Evolutionary conservation across 352 stramenopile species (phyloP).

Genomic region (Plasmopara viticola): DNA sequence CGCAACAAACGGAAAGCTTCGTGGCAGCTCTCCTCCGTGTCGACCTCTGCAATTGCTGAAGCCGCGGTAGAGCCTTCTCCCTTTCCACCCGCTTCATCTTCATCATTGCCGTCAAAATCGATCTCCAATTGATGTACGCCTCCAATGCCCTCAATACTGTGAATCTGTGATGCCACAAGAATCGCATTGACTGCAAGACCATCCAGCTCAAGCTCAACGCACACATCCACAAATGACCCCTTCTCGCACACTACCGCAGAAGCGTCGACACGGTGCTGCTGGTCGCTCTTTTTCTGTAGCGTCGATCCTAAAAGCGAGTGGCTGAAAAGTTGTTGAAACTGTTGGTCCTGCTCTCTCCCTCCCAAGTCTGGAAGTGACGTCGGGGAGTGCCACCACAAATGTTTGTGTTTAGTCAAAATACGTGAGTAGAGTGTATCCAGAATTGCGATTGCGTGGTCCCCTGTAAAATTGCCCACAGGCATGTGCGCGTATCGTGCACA

Average conservation of each 20-base stretch:
- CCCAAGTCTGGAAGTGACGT: slow-evolving; percentile 88
- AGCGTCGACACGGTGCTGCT: slow-evolving; percentile 29
- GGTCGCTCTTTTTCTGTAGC: slow-evolving; percentile 8
- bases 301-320: slow-evolving; percentile 32
- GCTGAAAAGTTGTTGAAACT: slow-evolving; percentile 69
- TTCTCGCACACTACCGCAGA: slow-evolving; percentile 83
- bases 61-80: slow-evolving; percentile 7
- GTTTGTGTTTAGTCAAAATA: slow-evolving; percentile 89
- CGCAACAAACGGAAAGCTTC: slow-evolving; percentile 90
- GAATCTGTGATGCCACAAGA: slow-evolving; percentile 60
- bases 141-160: slow-evolving; percentile 63
- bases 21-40: slow-evolving; percentile 88
- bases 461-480: slow-evolving; percentile 92
- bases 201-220: slow-evolving; percentile 69
- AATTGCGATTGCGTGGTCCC: slow-evolving; percentile 87
- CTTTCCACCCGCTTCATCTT: slow-evolving; percentile 6
- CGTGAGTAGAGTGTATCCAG: slow-evolving; percentile 92
- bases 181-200: slow-evolving; percentile 73
- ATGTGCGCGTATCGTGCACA: slow-evolving; percentile 89
- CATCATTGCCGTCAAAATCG: slow-evolving; percentile 47
- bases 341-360: slow-evolving; percentile 77
- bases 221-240: slow-evolving; percentile 86
- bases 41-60: slow-evolving; percentile 25
- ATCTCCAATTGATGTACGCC: slow-evolving; percentile 55
- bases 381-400: slow-evolving; percentile 94